phyloP scores from a whole-genome alignment of 306 rosid genomes.

The Argentina anserina region DNA sequence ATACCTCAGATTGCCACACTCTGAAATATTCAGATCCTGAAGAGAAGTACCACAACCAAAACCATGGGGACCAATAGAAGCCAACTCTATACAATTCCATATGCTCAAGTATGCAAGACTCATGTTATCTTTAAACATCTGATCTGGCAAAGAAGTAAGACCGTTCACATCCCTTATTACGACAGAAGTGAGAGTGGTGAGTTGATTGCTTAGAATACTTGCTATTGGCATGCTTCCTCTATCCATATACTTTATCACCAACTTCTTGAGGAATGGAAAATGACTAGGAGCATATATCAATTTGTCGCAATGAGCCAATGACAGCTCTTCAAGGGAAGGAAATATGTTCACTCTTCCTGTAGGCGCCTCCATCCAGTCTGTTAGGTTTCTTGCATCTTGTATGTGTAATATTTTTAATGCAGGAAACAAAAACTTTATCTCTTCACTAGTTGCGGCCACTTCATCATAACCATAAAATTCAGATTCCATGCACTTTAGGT shows the following conservation, averaged over 20 bases:
- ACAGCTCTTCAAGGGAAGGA: background rate
- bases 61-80: background rate
- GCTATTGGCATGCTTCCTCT: background rate
- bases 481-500: background rate
- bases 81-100: accelerated
- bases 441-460: background rate
- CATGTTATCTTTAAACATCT: background rate
- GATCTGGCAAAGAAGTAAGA: background rate
- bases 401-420: background rate
- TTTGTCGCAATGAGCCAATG: accelerated
- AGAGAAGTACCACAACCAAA: background rate
- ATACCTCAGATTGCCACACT: background rate
- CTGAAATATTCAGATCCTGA: background rate
- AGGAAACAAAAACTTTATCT: background rate
- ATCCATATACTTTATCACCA: accelerated
- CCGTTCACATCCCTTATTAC: accelerated
- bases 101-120: background rate
- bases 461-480: background rate
- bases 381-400: background rate
- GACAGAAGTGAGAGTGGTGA: background rate
- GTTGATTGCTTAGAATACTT: background rate
- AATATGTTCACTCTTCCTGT: background rate
- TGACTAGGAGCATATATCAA: background rate
- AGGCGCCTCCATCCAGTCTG: background rate
- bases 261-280: background rate